Evolutionary conservation across 2,329 filamentous ascomycete genomes (phyloP).

Genomic region (Fusarium foetens): DNA sequence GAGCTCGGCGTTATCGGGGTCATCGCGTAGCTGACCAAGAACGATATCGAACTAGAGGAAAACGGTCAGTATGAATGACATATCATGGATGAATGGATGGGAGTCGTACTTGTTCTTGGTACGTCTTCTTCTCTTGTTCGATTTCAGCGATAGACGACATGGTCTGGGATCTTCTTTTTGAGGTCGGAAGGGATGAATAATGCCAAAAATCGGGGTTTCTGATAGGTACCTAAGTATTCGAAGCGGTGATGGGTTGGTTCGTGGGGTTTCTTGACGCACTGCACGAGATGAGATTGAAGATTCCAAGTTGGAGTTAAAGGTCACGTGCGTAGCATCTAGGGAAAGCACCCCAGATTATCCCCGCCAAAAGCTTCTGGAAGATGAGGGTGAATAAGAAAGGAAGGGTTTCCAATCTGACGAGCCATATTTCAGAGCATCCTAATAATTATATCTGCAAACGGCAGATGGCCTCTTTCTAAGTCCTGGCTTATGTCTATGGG

Average conservation of each 20-base stretch:
- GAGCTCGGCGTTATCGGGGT: constrained; percentile 83
- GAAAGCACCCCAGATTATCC: neutral
- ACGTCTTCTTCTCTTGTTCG: constrained; percentile 64
- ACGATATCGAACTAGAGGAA: constrained; percentile 77
- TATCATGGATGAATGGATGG: neutral
- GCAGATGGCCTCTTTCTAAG: neutral
- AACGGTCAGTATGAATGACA: constrained; percentile 26
- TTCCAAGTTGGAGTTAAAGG: constrained; percentile 9
- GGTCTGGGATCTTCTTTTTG: neutral
- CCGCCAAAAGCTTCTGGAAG: constrained; percentile 10
- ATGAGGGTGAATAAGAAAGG: neutral
- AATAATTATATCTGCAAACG: neutral
- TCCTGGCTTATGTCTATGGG: neutral
- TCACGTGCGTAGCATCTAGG: constrained; percentile 21
- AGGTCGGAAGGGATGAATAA: neutral
- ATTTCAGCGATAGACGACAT: constrained; percentile 54
- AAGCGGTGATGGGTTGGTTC: constrained; percentile 8
- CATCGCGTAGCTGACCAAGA: constrained; percentile 77
- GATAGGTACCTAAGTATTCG: neutral
- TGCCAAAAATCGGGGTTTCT: neutral
- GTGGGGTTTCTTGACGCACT: constrained; percentile 2
- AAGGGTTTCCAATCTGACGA: neutral
- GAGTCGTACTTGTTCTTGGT: constrained; percentile 64
- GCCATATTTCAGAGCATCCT: neutral
- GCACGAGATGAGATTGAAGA: constrained; percentile 12